A percentile compares a stretch with the other conserved stretches of the same genome.
Conservation (phyloP, 345 rosid species). For the Eucalyptus tenuipes region DNA sequence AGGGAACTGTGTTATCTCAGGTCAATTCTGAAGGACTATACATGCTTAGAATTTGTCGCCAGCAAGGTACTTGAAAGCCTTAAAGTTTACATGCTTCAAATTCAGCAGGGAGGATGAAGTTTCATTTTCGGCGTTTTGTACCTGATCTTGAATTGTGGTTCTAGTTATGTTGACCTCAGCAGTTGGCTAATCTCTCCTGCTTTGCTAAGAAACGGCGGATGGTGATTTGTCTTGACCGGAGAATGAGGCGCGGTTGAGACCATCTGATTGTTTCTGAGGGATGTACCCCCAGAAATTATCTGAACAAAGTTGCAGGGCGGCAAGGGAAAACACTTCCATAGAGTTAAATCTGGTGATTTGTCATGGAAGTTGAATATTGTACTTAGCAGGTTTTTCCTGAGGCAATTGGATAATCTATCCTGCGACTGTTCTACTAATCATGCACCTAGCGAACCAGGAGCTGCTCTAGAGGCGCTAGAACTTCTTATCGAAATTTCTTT, state of each 20-base stretch:
- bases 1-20: not conserved
- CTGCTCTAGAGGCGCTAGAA: not conserved
- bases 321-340: not conserved
- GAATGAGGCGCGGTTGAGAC: not conserved
- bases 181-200: not conserved
- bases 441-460: not conserved
- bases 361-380: not conserved
- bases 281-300: not conserved
- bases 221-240: not conserved
- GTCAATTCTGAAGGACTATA: not conserved
- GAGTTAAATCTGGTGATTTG: not conserved
- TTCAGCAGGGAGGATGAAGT: not conserved
- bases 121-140: not conserved
- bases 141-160: not conserved
- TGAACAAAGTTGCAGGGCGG: not conserved
- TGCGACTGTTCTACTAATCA: fast-evolving
- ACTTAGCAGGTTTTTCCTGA: not conserved
- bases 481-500: not conserved
- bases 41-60: not conserved
- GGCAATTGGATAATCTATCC: not conserved
- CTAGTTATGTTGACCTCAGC: not conserved
- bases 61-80: not conserved
- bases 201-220: not conserved
- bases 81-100: not conserved
- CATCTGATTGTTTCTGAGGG: not conserved